Base-by-base conservation (phyloP, 164 flowering plant genomes). In the Berberis vulgaris region DNA sequence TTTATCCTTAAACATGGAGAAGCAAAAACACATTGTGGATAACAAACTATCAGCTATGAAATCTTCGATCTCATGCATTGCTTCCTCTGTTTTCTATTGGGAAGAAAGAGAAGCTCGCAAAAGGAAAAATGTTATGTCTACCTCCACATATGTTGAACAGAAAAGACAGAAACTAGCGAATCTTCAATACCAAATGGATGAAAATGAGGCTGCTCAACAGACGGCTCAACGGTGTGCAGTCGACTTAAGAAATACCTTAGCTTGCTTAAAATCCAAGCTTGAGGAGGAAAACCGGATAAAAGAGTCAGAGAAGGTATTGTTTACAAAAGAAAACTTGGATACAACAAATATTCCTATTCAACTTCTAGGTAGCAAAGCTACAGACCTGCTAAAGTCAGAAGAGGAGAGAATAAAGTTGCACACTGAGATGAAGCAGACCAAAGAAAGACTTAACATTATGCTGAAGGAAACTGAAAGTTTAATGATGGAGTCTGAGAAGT, bases 221-320 rank as follows among this genome's bases (percentile, higher is more conserved):
- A 76, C 72, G 72, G 70, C 76, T 53, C 81, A 81, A 47, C 74
- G 80, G 54, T 67, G 80, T 47, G 91, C 87, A 72, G 63, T 49
- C 49, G 84, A 80, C 65, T 7, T 81, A 45, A 81, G 69, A 67
- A 80, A 74, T 69, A 70, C 74, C 43, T 65, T 82, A 8, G 71
- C 65, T 11, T 49, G 56, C 45, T 59, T 91, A 70, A 87, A 81
- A 54, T 67, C 78, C 50, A 87, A 86, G 78, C 69, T 85, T 7
- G 89, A 80, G 63, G 93, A 82, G 52, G 91, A 86, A 62, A 79
- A 75, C 61, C 67, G 40, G 52, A 82, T 79, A 60, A 81, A 75
- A 43, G 90, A 87, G 74, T 78, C 77, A 43, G 96, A 89, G 44
- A 86, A 84, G 77, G 96, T 89, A 59, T 86, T 94, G 1, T 69